Base-by-base conservation (phyloP, 306 rosid genomes). In the Pachyrhizus erosus region DNA sequence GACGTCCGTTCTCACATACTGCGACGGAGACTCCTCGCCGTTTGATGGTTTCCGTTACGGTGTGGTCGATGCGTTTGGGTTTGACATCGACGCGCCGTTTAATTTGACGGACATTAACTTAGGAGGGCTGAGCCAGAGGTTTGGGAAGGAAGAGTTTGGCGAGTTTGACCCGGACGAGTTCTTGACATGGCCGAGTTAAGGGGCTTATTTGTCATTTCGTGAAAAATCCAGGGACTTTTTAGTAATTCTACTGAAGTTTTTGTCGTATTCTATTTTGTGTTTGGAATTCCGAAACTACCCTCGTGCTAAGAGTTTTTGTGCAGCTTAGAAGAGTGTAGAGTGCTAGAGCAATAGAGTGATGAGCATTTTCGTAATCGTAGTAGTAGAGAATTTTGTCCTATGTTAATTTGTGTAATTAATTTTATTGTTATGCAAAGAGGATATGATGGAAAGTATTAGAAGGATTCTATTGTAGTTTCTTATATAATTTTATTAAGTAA, bases 151-250 rank as follows among this genome's bases (percentile, higher is more conserved):
- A 5, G 90, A 91, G 70, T 94, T 94, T 70, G 84, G 97, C 77
- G 98, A 94, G 79, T 86, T 94, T 40, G 92, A 94, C 85, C 18
- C 87, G 11, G 85, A 90, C 42, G 91, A 90, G 43, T 91, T 91
- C 83, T 23, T 87, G 71, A 87, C 83, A 83, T 85, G 83, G 87
- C 85, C 86, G 23, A 55, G 66, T 67, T 65, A 67, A 34, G 49
- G 76, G 77, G 48, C 49, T 9, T 9, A 5, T 9, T 62, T 8
- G 84, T 67, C 84, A 51, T 84, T 82, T 73, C 5, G 0, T 0
- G 0, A 2, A 11, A 37, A 27, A 23, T 2, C 2, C 20, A 8
- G 51, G 87, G 86, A 31, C 18, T 27, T 49, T 82, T 75, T 13
- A 26, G 87, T 84, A 80, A 84, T 70, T 70, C n/a, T 27, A 5